A percentile compares a stretch with the other conserved stretches of the same genome.
Conservation (phyloP, 225 moss, liverwort and hornwort genomes). For the Climacium dendroides region DNA sequence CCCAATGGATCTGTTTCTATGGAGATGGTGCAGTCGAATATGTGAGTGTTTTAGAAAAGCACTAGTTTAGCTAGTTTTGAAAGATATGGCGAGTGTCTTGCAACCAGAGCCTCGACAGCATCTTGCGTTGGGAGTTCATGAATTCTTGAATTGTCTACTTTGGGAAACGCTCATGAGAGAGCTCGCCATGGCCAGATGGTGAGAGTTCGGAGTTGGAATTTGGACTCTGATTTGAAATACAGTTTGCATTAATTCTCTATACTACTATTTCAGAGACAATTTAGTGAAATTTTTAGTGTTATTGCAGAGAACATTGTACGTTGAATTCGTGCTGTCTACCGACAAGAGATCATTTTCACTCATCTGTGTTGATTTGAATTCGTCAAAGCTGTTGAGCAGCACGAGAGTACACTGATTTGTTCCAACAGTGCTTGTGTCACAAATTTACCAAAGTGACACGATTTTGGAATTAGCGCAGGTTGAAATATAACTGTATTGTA, state of each 20-base stretch:
- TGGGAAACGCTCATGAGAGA: background rate
- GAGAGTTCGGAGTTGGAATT: background rate
- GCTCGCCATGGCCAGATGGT: background rate
- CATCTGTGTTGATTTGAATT: background rate
- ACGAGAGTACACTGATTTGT: background rate
- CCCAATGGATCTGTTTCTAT: background rate
- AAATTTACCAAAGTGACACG: background rate
- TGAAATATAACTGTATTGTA: background rate
- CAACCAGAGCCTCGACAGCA: background rate
- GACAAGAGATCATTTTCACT: background rate
- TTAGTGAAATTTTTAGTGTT: background rate
- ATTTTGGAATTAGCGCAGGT: background rate
- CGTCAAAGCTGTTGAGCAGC: background rate
- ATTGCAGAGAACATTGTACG: background rate
- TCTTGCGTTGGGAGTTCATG: background rate
- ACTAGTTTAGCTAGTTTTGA: background rate
- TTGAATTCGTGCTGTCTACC: background rate
- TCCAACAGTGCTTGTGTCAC: background rate
- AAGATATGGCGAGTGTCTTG: background rate
- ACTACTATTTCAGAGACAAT: background rate
- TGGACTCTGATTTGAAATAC: background rate
- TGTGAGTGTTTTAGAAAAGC: background rate
- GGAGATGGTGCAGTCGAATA: background rate
- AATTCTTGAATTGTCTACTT: background rate
- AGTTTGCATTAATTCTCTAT: background rate